Evolutionary conservation across 495 filamentous ascomycete genomes (phyloP).

Genomic region (Xanthoparmelia taractica): DNA sequence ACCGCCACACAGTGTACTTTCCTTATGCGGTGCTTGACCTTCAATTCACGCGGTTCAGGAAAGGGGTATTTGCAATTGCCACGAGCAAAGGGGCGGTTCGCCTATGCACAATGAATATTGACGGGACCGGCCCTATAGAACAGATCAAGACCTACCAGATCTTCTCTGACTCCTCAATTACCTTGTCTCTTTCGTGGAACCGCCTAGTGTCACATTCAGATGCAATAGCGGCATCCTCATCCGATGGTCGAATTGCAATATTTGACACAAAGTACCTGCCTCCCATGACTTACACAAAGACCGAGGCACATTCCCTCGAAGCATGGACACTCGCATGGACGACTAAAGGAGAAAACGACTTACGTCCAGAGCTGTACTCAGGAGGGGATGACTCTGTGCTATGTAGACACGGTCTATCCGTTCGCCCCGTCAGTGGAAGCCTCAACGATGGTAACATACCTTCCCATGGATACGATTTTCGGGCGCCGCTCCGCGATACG

Average conservation of each 20-base stretch:
- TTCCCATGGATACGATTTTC: constrained; percentile 16
- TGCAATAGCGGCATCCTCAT: constrained; percentile 58
- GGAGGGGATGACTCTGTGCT: constrained; percentile 59
- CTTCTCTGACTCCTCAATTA: constrained; percentile 48
- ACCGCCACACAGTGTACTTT: constrained; percentile 44
- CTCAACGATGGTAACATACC: not conserved
- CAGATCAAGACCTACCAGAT: constrained; percentile 29
- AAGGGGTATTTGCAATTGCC: constrained; percentile 55
- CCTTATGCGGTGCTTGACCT: constrained; percentile 76
- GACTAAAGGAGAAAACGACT: constrained; percentile 17
- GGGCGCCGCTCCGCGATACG: constrained; percentile 35
- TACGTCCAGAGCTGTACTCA: constrained; percentile 43
- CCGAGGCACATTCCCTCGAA: constrained; percentile 44
- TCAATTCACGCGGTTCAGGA: constrained; percentile 60
- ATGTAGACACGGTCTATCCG: constrained; percentile 6
- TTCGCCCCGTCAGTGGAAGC: not conserved
- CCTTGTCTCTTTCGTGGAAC: constrained; percentile 56
- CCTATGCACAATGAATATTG: constrained; percentile 45
- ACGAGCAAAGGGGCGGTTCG: constrained; percentile 63
- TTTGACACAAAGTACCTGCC: constrained; percentile 28
- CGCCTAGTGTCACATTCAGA: not conserved
- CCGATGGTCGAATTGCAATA: constrained; percentile 53
- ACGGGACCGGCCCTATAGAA: constrained; percentile 21
- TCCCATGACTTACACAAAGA: not conserved
- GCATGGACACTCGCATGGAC: constrained; percentile 61